Conservation (phyloP, 306 rosid species). For the Pyrus bretschneideri region DNA sequence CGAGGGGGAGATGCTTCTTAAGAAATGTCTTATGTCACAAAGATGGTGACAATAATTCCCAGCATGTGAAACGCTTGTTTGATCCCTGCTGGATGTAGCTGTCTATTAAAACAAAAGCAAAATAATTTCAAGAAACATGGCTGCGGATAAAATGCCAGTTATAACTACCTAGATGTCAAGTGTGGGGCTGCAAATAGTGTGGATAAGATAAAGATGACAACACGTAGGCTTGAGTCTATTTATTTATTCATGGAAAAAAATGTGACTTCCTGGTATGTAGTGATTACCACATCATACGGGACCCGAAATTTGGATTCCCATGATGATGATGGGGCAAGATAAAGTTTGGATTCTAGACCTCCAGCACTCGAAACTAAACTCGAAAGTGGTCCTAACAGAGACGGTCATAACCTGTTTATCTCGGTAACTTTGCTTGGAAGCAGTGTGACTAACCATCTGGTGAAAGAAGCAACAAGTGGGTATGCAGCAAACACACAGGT, state of each 20-base stretch:
- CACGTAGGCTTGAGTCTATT: neutral
- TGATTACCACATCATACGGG: neutral
- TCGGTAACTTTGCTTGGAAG: neutral
- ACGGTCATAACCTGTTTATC: neutral
- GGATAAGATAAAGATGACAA: constrained; percentile 10
- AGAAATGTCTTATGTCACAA: neutral
- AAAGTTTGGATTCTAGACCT: neutral
- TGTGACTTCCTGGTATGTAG: neutral
- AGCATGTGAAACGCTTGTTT: constrained; percentile 10
- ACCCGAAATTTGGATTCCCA: neutral
- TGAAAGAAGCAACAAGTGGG: constrained; percentile 6
- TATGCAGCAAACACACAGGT: constrained; percentile 9
- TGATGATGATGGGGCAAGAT: constrained; percentile 1
- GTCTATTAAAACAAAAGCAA: constrained; percentile 5
- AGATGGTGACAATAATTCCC: neutral
- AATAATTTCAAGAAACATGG: neutral
- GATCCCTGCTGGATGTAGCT: constrained; percentile 11
- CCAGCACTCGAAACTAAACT: neutral
- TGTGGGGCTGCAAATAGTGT: neutral
- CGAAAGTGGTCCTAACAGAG: neutral
- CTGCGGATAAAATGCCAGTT: constrained; percentile 1
- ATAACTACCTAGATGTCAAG: constrained; percentile 3
- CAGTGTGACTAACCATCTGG: neutral
- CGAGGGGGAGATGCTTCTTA: constrained; percentile 1
- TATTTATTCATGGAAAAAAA: neutral